Base-by-base conservation (phyloP, 768 basidiomycete species). In the Tulasnella sp. region DNA sequence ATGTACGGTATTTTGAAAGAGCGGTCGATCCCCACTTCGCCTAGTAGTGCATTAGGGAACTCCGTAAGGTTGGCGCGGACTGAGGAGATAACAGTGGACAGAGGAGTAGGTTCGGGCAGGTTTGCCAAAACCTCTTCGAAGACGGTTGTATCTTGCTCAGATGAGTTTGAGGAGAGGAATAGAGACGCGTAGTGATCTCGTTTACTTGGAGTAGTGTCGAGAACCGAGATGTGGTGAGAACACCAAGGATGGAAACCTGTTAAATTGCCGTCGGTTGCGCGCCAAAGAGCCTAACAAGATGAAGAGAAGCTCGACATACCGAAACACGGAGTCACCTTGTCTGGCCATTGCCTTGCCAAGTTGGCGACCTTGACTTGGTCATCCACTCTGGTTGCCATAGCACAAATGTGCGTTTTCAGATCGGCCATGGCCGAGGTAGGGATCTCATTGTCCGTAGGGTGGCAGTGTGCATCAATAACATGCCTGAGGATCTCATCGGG, bases 161-260 rank as follows among this genome's bases (percentile, higher is more conserved):
- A 57, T 6, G 79, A 40, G 13, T 75, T 23, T 15, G 79, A 76
- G 46, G 86, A 83, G 11, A 92, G 86, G 81, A 98, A 92, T 46
- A 98, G 87, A 3, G 82, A 82, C 23, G 87, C 84, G 84, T 98
- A 99, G 84, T 99, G 97, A 18, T 87, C 86, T 80, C 89, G 88
- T 82, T 92, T 96, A 29, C 88, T 86, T 39, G 83, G 79, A 18
- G 84, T 73, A 23, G 61, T 74, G 77, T 81, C 82, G 71, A 81
- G 83, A 76, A 88, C 81, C 40, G 92, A 88, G 81, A 98, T 93
- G 80, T 87, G 87, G 83, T 98, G 90, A 2, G 91, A 88, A 84
- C 93, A 96, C 97, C 97, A 98, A 1, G 97, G 97, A 83, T 98
- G 97, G 82, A 95, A 91, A 69, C 96, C 94, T 95, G 61, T 3